phyloP scores from a whole-genome alignment of 2,329 filamentous ascomycete genomes.

The Claviceps humidiphila region DNA sequence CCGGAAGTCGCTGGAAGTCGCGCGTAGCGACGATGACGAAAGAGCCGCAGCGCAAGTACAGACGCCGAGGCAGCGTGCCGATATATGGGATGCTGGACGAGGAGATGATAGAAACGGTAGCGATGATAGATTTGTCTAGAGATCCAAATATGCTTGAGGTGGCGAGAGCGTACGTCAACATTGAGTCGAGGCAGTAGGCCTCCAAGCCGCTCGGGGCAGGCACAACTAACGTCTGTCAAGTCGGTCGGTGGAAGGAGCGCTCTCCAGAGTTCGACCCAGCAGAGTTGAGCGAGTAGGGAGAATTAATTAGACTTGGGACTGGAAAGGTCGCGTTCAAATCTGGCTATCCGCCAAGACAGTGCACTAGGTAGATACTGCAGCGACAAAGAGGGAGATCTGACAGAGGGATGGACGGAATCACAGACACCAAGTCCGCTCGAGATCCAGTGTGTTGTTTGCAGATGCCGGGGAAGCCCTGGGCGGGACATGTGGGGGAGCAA shows the following conservation, averaged over 20 bases:
- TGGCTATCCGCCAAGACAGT: not conserved
- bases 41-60: not conserved
- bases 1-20: not conserved
- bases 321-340: not conserved
- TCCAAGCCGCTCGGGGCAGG: not conserved
- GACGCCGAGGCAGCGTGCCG: not conserved
- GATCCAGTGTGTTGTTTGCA: not conserved
- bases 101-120: not conserved
- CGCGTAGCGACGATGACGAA: not conserved
- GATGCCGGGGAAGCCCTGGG: not conserved
- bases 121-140: conserved; percentile 1
- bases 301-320: not conserved
- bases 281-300: not conserved
- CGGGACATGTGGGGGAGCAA: not conserved
- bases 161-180: conserved; percentile 11
- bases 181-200: conserved; percentile 12
- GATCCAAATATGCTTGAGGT: not conserved
- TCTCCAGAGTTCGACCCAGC: not conserved
- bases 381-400: not conserved
- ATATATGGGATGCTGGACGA: not conserved
- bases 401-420: not conserved
- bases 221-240: not conserved
- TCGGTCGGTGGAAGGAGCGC: not conserved
- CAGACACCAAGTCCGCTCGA: not conserved
- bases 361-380: not conserved